Base-by-base conservation (phyloP, 192 early-diverging fungal genomes). In the Coemansia erecta region DNA sequence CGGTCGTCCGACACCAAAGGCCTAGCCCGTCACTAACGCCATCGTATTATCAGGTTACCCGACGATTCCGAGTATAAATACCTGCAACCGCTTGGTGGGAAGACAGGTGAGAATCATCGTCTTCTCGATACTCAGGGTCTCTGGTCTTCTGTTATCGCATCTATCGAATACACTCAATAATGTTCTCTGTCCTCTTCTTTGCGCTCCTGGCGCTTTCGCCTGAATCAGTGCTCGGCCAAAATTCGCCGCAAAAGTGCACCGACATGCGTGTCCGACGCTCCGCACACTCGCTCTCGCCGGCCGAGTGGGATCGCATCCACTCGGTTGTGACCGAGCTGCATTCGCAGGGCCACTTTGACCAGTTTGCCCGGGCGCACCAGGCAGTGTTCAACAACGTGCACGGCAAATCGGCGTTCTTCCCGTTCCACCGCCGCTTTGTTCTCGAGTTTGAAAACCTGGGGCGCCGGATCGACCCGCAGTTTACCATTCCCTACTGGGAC, bases 371-470 rank as follows among this genome's bases (percentile, higher is more conserved):
- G 14, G 57, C 72, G 3, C 77, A 80, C 42, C 56, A 73, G n/a
- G 45, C 46, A 0, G 54, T 73, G 10, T 80, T 80, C 39, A 58
- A 66, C 43, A 26, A 53, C 1, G 77, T 80, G 31, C 77, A 80
- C 21, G 77, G 77, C 40, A 51, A 60, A 10, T 61, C 77, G 2
- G 64, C 72, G 1, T 82, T 82, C 52, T 72, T 78, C 40, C 70
- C 75, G 19, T 82, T 73, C 63, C 80, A 82, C 52, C 67, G 80
- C 11, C 66, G 71, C 53, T 82, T 82, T 44, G 63, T 78, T 33
- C 59, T 71, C 8, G 80, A 82, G 42, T 70, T 82, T 45, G 80
- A 82, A 45, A 60, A 74, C 50, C 18, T 72, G 14, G 61, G 75
- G 1, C 60, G 68, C 15, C 18, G 56, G 39, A 68, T 74, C 39